Conservation (phyloP, 257 asterid species). For the Coffea eugenioides region DNA sequence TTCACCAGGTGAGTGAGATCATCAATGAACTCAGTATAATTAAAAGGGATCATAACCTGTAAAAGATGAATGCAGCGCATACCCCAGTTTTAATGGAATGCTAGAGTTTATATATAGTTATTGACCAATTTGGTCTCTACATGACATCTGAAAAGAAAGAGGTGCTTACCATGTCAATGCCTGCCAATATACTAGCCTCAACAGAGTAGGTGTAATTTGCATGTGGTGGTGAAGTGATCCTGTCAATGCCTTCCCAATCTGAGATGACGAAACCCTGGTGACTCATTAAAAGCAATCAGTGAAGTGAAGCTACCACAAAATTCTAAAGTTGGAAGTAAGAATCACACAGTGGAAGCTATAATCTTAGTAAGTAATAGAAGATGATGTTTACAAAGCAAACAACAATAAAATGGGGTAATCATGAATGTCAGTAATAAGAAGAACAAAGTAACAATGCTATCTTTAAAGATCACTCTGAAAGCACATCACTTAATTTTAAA, state of each 20-base stretch:
- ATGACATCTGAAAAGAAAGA: conserved; percentile 12
- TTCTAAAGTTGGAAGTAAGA: not conserved
- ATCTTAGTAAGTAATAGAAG: not conserved
- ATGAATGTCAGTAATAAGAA: not conserved
- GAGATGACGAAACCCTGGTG: conserved; percentile 88
- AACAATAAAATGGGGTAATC: not conserved
- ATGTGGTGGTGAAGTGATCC: conserved; percentile 71
- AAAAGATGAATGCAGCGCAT: conserved; percentile 21
- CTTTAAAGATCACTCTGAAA: no score
- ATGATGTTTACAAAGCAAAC: not conserved
- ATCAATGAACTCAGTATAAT: conserved; percentile 68
- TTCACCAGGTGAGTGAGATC: conserved; percentile 70
- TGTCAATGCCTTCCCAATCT: conserved; percentile 85
- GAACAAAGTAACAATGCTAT: not conserved
- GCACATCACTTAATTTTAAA: no score
- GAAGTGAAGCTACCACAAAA: conserved; percentile 11
- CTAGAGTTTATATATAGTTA: conserved; percentile 7
- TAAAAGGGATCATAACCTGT: conserved; percentile 79
- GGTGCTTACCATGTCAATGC: conserved; percentile 70
- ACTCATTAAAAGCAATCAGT: conserved; percentile 13
- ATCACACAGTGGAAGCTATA: not conserved
- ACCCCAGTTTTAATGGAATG: conserved; percentile 6
- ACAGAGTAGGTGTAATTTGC: conserved; percentile 79
- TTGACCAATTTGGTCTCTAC: not conserved
- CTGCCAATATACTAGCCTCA: conserved; percentile 71